Evolutionary conservation across 176 grass and related monocot genomes (phyloP).

Genomic region (Chrysopogon serrulatus): DNA sequence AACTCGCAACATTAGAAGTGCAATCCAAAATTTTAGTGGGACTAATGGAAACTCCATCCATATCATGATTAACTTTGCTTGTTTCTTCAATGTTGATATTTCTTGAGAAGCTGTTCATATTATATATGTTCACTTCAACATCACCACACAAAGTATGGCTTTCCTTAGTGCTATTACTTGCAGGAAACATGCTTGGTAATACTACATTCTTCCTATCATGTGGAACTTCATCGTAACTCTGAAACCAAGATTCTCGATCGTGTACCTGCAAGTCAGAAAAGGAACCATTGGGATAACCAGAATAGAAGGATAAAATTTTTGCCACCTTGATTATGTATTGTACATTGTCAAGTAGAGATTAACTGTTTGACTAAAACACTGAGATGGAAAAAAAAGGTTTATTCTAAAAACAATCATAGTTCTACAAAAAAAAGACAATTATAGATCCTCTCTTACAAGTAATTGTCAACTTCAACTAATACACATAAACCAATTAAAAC

Average conservation of each 20-base stretch:
- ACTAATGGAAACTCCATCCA: constrained; percentile 14
- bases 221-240: constrained; percentile 64
- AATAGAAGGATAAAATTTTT: neutral
- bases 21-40: neutral
- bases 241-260: constrained; percentile 76
- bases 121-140: constrained; percentile 12
- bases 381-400: neutral
- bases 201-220: constrained; percentile 54
- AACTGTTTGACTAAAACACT: neutral
- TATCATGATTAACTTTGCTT: constrained; percentile 7
- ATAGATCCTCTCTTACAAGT: neutral
- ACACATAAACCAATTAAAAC: neutral
- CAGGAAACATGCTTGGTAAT: constrained; percentile 89
- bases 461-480: neutral
- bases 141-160: neutral
- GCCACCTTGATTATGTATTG: neutral
- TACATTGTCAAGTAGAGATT: neutral
- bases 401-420: neutral
- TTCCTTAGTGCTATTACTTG: constrained; percentile 41
- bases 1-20: constrained; percentile 14
- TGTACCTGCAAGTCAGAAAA: constrained; percentile 51
- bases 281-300: neutral
- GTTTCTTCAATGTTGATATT: constrained; percentile 11
- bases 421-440: neutral
- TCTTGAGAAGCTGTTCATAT: constrained; percentile 3